Percentiles rank a stretch among this genome's conserved stretches.
phyloP scores from a whole-genome alignment of 2,329 filamentous ascomycete species.

The Fusarium pininemorale region DNA sequence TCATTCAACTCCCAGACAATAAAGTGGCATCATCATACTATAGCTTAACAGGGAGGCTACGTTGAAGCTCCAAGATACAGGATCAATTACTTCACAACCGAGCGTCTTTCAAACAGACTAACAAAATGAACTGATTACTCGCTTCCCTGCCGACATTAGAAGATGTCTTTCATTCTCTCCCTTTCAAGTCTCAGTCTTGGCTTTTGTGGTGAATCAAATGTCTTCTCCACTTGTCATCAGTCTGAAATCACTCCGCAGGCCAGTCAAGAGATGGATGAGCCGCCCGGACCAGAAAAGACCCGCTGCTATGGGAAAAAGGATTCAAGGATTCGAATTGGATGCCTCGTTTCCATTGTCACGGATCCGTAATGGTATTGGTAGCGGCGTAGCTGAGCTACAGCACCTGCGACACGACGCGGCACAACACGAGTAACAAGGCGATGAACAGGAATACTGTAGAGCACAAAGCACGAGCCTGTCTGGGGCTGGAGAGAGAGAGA shows the following conservation, averaged over 20 bases:
- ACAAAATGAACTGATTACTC: slow-evolving; percentile 10
- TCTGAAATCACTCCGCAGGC: slow-evolving; percentile 13
- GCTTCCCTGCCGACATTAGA: slow-evolving; percentile 30
- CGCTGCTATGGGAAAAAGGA: slow-evolving; percentile 4
- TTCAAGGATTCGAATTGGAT: slow-evolving; percentile 10
- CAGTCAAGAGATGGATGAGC: slow-evolving; percentile 10
- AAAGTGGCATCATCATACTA: slow-evolving; percentile 7
- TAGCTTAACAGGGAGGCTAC: neutral
- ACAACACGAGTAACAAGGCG: slow-evolving; percentile 15
- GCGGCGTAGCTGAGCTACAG: slow-evolving; percentile 11
- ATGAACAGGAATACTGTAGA: neutral
- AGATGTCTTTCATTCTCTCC: slow-evolving; percentile 11
- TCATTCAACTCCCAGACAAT: slow-evolving; percentile 3
- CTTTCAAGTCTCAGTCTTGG: slow-evolving; percentile 20
- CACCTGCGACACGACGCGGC: slow-evolving; percentile 1
- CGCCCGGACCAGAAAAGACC: slow-evolving; percentile 25
- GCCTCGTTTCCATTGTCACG: slow-evolving; percentile 28
- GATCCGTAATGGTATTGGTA: slow-evolving; percentile 20
- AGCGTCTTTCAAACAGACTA: slow-evolving; percentile 14
- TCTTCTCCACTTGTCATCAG: slow-evolving; percentile 25
- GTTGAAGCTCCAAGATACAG: neutral
- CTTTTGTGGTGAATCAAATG: slow-evolving; percentile 2
- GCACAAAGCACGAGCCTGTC: slow-evolving; percentile 24
- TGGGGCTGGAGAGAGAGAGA: neutral
- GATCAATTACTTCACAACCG: slow-evolving; percentile 8